phyloP scores from a whole-genome alignment of 768 basidiomycete species.

The Tylopilus subfusipes region DNA sequence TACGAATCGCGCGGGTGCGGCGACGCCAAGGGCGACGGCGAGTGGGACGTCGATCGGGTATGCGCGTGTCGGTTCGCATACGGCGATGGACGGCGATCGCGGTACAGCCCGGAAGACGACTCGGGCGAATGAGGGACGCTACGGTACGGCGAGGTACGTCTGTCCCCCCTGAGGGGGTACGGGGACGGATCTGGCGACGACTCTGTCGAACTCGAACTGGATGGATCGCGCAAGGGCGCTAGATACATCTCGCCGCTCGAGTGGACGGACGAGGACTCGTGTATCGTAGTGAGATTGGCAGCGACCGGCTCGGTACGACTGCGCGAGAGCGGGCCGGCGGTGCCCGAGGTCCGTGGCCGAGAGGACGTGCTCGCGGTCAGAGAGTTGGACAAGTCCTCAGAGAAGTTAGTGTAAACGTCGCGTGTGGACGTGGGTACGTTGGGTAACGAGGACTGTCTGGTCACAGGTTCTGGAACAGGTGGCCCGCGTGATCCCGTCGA shows the following conservation, averaged over 20 bases:
- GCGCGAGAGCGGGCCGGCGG: slow-evolving; percentile 15
- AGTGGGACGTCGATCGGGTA: background rate
- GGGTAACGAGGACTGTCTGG: slow-evolving; percentile 28
- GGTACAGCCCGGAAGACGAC: slow-evolving; percentile 26
- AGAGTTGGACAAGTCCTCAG: slow-evolving; percentile 26
- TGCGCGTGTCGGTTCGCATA: slow-evolving; percentile 13
- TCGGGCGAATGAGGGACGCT: slow-evolving; percentile 20
- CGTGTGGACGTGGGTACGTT: slow-evolving; percentile 17
- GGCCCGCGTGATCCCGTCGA: slow-evolving; percentile 18
- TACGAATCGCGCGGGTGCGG: slow-evolving; percentile 13
- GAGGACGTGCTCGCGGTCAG: slow-evolving; percentile 19
- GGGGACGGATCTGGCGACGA: slow-evolving; percentile 30
- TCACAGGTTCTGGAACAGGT: slow-evolving; percentile 19
- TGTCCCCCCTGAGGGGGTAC: slow-evolving; percentile 21
- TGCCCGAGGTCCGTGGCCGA: slow-evolving; percentile 10
- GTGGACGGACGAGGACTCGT: slow-evolving; percentile 18
- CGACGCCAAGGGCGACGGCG: slow-evolving; percentile 12
- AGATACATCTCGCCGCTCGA: slow-evolving; percentile 28
- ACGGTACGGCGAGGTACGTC: slow-evolving; percentile 23
- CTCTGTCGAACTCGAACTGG: slow-evolving; percentile 14
- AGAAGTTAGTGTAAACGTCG: slow-evolving; percentile 21
- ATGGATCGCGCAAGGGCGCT: slow-evolving; percentile 20
- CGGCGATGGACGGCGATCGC: slow-evolving; percentile 24
- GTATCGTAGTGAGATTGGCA: slow-evolving; percentile 27
- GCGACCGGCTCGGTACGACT: slow-evolving; percentile 32